These are phyloP conservation scores for Colletotrichum chrysophilum DNA, from an alignment of 2,329 filamentous ascomycete species.

Conservation along the genomic window DNA sequence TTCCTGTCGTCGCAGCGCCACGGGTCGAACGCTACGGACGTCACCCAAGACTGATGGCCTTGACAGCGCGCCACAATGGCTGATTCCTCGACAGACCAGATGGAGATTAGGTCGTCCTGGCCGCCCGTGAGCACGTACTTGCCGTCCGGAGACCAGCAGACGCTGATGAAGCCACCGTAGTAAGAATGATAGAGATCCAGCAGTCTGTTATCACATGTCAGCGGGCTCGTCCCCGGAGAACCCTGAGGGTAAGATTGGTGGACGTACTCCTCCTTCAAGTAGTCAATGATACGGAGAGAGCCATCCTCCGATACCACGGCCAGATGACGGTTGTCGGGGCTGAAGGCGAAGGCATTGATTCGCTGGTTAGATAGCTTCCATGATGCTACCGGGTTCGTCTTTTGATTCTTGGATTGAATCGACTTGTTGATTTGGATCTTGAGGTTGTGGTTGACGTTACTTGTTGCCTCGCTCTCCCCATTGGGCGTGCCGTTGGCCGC, in stretches of 20 bases:
- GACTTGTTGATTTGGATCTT: conserved; percentile 83
- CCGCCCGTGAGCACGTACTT: conserved; percentile 95
- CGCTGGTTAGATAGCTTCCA: conserved; percentile 94
- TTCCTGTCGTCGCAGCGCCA: conserved; percentile 97
- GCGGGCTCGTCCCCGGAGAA: neutral
- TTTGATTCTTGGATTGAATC: conserved; percentile 92
- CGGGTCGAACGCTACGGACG: conserved; percentile 90
- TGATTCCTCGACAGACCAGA: conserved; percentile 88
- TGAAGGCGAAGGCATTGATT: conserved; percentile 91
- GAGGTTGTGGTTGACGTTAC: conserved; percentile 41
- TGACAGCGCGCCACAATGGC: conserved; percentile 90
- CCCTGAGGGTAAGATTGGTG: neutral
- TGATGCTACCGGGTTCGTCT: conserved; percentile 86
- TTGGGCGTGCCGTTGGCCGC: conserved; percentile 38
- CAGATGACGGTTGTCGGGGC: conserved; percentile 84
- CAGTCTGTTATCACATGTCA: conserved; percentile 57
- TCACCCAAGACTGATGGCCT: conserved; percentile 96
- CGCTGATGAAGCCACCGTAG: conserved; percentile 90
- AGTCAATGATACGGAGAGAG: conserved; percentile 87
- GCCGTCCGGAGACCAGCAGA: conserved; percentile 97
- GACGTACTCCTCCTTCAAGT: conserved; percentile 83
- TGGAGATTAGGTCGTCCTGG: conserved; percentile 94
- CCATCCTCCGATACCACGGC: conserved; percentile 94
- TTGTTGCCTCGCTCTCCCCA: conserved; percentile 34
- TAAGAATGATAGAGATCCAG: conserved; percentile 88